Evolutionary conservation across 441 rosid genomes (phyloP), one percentile per base, ranked within the genome.

Genomic region (Isatis lusitanica): DNA sequence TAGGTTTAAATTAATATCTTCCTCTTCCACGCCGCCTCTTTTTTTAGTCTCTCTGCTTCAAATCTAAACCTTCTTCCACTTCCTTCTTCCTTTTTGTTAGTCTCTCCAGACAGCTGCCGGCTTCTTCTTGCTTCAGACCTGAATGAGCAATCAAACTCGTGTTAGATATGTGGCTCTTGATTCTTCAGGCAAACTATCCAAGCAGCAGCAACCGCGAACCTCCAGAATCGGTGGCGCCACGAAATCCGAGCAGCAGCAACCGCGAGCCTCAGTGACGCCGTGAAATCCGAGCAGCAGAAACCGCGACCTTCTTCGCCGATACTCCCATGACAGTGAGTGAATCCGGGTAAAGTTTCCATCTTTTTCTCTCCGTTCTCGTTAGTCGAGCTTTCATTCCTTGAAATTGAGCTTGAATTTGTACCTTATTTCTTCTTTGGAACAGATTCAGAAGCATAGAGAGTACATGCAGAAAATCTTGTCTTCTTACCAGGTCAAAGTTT

Each of bases 261-360:
- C n/a, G n/a, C n/a, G n/a, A n/a, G n/a, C n/a, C n/a, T n/a, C n/a
- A n/a, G n/a, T n/a, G n/a, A n/a, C n/a, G n/a, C n/a, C n/a, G n/a
- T n/a, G n/a, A n/a, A n/a, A n/a, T n/a, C n/a, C n/a, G n/a, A n/a
- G n/a, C n/a, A n/a, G n/a, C n/a, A n/a, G n/a, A n/a, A n/a, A n/a
- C n/a, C n/a, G 16, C 31, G 81, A 83, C 48, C 80, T 89, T 71
- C 83, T 89, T 56, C 77, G 63, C 28, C 85, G 86, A 30, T 89
- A 89, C 82, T 80, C 88, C 47, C 87, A 90, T 46, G 89, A 83
- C 26, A 77, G 83, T 31, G 94, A 89, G 56, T 85, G 88, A 52
- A 57, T 57, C 65, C 88, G 88, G 68, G 94, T 87, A 83, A 75
- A 16, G 13, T 15, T 15, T 28, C 13, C 17, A 9, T 47, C 11